These are phyloP conservation scores for Kalmusia sp. DNA, from an alignment of 2,329 filamentous ascomycete species.

Conservation along the genomic window DNA sequence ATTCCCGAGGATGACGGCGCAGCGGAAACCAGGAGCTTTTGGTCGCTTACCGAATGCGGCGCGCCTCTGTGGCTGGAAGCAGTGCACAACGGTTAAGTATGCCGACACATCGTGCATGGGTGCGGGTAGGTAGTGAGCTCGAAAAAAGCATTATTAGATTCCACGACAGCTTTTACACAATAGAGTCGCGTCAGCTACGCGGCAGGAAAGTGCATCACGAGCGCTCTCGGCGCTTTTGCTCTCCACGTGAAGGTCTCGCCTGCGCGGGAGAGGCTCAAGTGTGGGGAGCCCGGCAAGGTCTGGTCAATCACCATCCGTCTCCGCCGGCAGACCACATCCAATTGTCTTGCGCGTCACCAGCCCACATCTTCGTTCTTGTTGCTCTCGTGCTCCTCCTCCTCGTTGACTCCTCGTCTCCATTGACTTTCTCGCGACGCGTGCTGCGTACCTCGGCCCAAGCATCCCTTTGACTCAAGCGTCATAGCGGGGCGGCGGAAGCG, in stretches of 20 bases:
- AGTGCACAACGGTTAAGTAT: constrained; percentile 5
- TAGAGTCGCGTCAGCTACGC: constrained; percentile 24
- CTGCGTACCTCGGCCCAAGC: constrained; percentile 37
- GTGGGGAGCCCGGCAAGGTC: constrained; percentile 26
- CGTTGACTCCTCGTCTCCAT: neutral
- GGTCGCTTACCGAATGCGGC: constrained; percentile 17
- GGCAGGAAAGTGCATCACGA: constrained; percentile 2
- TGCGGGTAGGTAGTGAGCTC: neutral
- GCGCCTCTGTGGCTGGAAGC: neutral
- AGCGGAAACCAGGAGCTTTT: constrained; percentile 11
- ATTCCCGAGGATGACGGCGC: constrained; percentile 2
- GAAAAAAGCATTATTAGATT: constrained; percentile 2
- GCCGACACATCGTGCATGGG: neutral
- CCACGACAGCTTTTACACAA: too few species aligned
- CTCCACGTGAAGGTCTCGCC: constrained; percentile 33
- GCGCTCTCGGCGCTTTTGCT: constrained; percentile 20
- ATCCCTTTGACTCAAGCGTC: constrained; percentile 36
- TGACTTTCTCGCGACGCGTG: constrained; percentile 8
- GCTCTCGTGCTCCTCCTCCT: constrained; percentile 1
- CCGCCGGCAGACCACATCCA: constrained; percentile 12
- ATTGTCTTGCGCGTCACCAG: constrained; percentile 17
- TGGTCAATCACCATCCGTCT: neutral
- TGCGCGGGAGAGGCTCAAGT: constrained; percentile 28
- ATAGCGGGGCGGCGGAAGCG: constrained; percentile 40
- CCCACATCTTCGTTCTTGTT: constrained; percentile 10